Evolutionary conservation across 306 rosid species (phyloP).

Genomic region (Psophocarpus tetragonolobus): DNA sequence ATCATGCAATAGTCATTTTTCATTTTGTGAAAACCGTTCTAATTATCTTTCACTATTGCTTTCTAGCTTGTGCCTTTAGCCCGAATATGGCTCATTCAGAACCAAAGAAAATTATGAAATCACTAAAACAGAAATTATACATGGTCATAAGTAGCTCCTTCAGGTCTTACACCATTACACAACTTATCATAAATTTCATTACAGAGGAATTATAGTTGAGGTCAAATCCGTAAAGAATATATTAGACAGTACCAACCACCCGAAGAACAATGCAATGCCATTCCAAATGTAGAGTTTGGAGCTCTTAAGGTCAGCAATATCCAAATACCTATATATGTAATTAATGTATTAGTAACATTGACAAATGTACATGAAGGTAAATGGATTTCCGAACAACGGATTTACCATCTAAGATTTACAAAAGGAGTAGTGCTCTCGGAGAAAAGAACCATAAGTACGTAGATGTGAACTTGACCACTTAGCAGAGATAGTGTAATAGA

Average conservation of each 20-base stretch:
- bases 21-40: background rate
- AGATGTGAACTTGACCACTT: conserved; percentile 68
- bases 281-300: conserved; percentile 55
- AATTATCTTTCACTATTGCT: background rate
- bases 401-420: conserved; percentile 80
- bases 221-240: conserved; percentile 15
- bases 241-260: conserved; percentile 72
- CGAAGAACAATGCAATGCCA: conserved; percentile 68
- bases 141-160: background rate
- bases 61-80: background rate
- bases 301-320: conserved; percentile 64
- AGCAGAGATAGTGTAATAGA: conserved; percentile 60
- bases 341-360: conserved; percentile 15
- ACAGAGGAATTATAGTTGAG: background rate
- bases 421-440: conserved; percentile 79
- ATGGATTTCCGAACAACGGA: conserved; percentile 7
- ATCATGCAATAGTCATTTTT: background rate
- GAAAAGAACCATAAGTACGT: conserved; percentile 73
- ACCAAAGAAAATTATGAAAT: background rate
- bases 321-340: conserved; percentile 68
- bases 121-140: background rate
- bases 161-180: background rate
- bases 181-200: background rate
- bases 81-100: background rate
- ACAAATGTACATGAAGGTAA: conserved; percentile 18